phyloP scores from a whole-genome alignment of 176 grass and related monocot species.

The Zizania latifolia region DNA sequence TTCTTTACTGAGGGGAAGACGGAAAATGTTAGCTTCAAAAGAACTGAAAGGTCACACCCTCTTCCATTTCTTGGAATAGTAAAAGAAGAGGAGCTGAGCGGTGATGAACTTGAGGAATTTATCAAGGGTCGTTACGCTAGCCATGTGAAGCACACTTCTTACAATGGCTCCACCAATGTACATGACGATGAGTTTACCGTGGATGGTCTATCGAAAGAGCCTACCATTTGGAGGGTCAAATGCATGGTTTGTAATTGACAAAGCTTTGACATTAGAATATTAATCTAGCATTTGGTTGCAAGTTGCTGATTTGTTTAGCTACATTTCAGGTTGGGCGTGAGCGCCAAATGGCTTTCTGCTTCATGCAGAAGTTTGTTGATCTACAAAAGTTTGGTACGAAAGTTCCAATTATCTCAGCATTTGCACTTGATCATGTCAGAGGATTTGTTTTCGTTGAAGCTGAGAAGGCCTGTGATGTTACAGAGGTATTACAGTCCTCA shows the following conservation, averaged over 20 bases:
- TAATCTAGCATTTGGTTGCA: not conserved
- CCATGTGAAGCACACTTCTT: conserved; percentile 42
- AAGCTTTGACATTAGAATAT: not conserved
- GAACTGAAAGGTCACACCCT: conserved; percentile 53
- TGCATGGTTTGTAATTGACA: conserved; percentile 63
- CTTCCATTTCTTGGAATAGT: conserved; percentile 82
- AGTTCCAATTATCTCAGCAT: conserved; percentile 78
- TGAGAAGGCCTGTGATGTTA: conserved; percentile 86
- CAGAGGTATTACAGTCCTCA: conserved; percentile 48
- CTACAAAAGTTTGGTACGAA: conserved; percentile 59
- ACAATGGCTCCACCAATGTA: conserved; percentile 44
- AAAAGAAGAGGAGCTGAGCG: conserved; percentile 89
- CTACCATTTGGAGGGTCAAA: conserved; percentile 82
- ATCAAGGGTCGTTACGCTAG: conserved; percentile 61
- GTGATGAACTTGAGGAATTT: conserved; percentile 86
- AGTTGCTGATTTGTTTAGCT: conserved; percentile 24
- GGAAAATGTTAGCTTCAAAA: conserved; percentile 26
- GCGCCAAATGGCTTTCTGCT: conserved; percentile 78
- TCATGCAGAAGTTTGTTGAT: conserved; percentile 95
- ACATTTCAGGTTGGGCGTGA: conserved; percentile 73
- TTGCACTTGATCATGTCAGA: conserved; percentile 90
- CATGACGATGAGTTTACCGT: conserved; percentile 39
- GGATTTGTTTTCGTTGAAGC: conserved; percentile 95
- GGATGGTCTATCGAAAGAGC: conserved; percentile 51
- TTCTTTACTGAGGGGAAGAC: conserved; percentile 32